Evolutionary conservation across 441 rosid species (phyloP).

Genomic region (Aleurites moluccanus): DNA sequence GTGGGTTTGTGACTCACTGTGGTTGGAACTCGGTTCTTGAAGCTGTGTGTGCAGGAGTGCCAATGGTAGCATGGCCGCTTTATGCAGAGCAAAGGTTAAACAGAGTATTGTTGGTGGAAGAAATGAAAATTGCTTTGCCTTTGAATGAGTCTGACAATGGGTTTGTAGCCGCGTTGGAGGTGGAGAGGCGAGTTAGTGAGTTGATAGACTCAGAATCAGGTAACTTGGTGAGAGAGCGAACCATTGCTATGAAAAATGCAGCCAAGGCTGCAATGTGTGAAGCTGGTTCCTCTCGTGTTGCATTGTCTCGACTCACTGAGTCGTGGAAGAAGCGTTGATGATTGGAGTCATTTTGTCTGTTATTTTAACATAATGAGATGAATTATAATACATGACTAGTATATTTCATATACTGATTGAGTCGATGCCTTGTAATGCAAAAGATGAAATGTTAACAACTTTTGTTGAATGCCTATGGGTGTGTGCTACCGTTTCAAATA

Average conservation of each 20-base stretch:
- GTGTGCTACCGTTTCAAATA: no score
- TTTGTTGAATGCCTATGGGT: no score
- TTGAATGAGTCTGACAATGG: constrained; percentile 26
- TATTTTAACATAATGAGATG: no score
- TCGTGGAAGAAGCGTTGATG: constrained; percentile 22
- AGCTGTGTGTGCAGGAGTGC: constrained; percentile 31
- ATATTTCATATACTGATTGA: no score
- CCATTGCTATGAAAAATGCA: constrained; percentile 13
- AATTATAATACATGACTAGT: no score
- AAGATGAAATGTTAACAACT: no score
- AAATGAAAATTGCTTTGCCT: constrained; percentile 40
- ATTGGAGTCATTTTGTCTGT: no score
- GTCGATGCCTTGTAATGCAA: no score
- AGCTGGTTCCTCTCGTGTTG: constrained; percentile 20
- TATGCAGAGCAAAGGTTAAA: constrained; percentile 34
- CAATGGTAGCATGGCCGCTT: constrained; percentile 39
- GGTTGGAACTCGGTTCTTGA: constrained; percentile 30
- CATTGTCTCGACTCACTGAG: constrained; percentile 5
- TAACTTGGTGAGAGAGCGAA: constrained; percentile 14
- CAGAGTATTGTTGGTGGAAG: constrained; percentile 28
- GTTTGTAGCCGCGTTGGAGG: constrained; percentile 33
- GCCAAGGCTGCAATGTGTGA: constrained; percentile 12
- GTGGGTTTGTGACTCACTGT: constrained; percentile 26
- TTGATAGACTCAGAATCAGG: constrained; percentile 36
- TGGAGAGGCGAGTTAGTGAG: constrained; percentile 41